These are phyloP conservation scores for Chlorella variabilis DNA, from an alignment of 163 green algal species.

Conservation along the genomic window DNA sequence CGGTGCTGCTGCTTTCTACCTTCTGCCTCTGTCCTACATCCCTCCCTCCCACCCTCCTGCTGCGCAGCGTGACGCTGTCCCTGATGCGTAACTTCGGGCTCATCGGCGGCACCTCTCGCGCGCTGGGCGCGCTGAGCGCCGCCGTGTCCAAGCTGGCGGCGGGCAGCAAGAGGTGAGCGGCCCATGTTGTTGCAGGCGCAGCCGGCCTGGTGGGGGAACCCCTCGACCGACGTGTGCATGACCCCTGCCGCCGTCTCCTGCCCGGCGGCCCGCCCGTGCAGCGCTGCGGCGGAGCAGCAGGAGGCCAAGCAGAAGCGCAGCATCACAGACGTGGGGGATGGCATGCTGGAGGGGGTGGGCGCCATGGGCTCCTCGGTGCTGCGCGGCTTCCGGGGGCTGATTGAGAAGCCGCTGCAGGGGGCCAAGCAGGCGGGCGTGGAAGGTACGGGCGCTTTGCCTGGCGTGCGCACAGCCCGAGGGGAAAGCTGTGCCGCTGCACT, in stretches of 20 bases:
- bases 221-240: no score
- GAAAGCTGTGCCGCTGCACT: not conserved
- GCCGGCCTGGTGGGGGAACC: no score
- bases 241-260: no score
- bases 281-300: not conserved
- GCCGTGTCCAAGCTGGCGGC: conserved; percentile 53
- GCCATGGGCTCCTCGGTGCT: conserved; percentile 78
- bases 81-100: conserved; percentile 70
- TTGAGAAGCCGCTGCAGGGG: conserved; percentile 87
- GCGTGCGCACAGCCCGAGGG: not conserved
- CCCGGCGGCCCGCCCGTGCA: not conserved
- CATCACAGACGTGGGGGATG: conserved; percentile 65
- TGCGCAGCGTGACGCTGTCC: conserved; percentile 34
- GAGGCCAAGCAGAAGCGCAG: conserved; percentile 33
- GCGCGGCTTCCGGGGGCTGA: conserved; percentile 81
- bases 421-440: conserved; percentile 73
- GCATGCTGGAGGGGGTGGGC: conserved; percentile 79
- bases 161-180: not conserved
- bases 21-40: not conserved
- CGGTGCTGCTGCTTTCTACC: not conserved
- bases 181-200: not conserved
- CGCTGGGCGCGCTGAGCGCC: conserved; percentile 60
- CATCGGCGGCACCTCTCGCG: conserved; percentile 54
- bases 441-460: conserved; percentile 45
- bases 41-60: not conserved